A percentile compares a stretch with the other conserved stretches of the same genome.
These are phyloP conservation scores for Naematelia encephala DNA, from an alignment of 768 basidiomycete genomes.

Conservation along the genomic window DNA sequence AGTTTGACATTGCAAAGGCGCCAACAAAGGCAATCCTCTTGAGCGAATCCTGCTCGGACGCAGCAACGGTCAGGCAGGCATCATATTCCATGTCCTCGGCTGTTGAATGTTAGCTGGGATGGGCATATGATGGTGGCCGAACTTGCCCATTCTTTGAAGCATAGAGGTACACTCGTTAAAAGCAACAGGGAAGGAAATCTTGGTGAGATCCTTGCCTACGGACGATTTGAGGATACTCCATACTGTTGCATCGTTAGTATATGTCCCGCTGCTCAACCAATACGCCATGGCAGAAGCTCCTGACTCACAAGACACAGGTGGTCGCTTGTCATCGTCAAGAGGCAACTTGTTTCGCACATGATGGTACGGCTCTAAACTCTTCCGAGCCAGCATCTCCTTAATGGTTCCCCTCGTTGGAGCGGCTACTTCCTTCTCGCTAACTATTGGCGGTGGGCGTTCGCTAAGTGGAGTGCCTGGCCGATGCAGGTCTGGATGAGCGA, in stretches of 20 bases:
- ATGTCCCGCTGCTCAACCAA: too few relatives aligned
- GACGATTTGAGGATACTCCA: conserved; percentile 94
- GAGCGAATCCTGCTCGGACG: conserved; percentile 68
- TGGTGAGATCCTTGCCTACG: conserved; percentile 95
- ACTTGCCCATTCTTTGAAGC: conserved; percentile 77
- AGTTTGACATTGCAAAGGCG: conserved; percentile 95
- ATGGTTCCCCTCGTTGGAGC: conserved; percentile 29
- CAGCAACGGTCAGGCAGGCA: conserved; percentile 84
- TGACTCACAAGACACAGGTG: conserved; percentile 59
- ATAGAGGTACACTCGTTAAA: conserved; percentile 72
- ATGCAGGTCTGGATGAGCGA: conserved; percentile 55
- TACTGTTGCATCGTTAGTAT: conserved; percentile 53
- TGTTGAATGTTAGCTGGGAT: conserved; percentile 10
- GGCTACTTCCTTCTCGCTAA: conserved; percentile 6
- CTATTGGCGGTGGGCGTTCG: conserved; percentile 5
- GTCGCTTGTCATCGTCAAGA: conserved; percentile 70
- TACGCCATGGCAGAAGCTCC: neutral
- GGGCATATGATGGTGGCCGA: neutral
- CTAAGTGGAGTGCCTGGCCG: conserved; percentile 38
- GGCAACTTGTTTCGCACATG: conserved; percentile 62
- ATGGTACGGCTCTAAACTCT: conserved; percentile 63
- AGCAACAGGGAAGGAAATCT: conserved; percentile 86
- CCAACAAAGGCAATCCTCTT: conserved; percentile 86
- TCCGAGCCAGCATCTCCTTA: conserved; percentile 42
- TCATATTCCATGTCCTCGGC: conserved; percentile 97